Conservation (phyloP, 2,329 filamentous ascomycete species). For the Lachnellula cervina region DNA sequence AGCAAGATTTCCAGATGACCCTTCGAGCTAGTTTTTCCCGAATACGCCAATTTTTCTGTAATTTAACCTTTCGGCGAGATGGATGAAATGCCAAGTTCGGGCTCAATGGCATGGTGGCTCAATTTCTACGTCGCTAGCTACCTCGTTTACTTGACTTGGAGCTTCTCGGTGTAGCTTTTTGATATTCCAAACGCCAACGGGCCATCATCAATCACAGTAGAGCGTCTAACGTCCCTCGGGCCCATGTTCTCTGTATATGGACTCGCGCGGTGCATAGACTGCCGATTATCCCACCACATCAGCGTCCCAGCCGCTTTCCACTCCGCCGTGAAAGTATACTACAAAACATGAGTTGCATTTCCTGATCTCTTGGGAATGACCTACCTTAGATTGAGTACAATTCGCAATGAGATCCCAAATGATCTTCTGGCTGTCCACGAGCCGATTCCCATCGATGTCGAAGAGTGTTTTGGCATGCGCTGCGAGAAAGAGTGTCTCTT, state of each 20-base stretch:
- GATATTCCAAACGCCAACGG: conserved; percentile 27
- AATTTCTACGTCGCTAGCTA: no score
- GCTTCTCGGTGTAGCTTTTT: neutral
- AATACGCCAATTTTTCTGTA: no score
- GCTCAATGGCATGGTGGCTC: no score
- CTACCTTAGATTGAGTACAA: conserved; percentile 20
- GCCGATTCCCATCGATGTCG: conserved; percentile 3
- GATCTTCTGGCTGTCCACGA: conserved; percentile 26
- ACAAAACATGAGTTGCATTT: neutral
- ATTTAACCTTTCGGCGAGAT: no score
- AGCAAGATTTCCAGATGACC: no score
- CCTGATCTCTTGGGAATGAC: neutral
- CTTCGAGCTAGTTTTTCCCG: no score
- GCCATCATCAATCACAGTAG: conserved; percentile 28
- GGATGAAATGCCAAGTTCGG: no score
- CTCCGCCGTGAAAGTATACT: conserved; percentile 29
- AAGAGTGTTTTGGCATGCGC: conserved; percentile 26
- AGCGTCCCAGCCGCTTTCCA: conserved; percentile 26
- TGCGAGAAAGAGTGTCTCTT: conserved; percentile 25
- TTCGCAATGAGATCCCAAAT: conserved; percentile 27
- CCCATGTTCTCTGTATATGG: conserved; percentile 25
- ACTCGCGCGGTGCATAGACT: conserved; percentile 28
- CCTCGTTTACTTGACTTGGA: no score
- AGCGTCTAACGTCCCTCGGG: conserved; percentile 26
- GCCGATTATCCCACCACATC: conserved; percentile 30